These are phyloP conservation scores for Acarospora socialis DNA, from an alignment of 2,329 filamentous ascomycete species.

Conservation along the genomic window DNA sequence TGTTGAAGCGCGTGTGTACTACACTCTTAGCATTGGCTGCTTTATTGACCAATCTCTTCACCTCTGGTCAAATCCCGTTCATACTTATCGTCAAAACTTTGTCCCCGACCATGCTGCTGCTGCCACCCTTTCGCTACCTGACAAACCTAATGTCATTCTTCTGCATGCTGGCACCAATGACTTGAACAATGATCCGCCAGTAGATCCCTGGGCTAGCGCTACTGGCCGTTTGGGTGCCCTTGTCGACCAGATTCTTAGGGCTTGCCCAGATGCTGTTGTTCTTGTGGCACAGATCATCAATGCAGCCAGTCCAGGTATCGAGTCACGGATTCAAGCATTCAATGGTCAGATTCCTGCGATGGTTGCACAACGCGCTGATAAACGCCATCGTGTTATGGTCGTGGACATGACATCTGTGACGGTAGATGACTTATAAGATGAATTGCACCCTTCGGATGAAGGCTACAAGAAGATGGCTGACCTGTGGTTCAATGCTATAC, in stretches of 20 bases:
- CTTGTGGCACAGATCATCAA: conserved; percentile 25
- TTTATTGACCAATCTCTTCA: too few relatives aligned
- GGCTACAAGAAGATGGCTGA: conserved; percentile 21
- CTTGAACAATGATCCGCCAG: conserved; percentile 13
- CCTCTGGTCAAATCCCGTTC: too few relatives aligned
- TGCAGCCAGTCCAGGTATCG: conserved; percentile 10
- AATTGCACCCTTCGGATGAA: conserved; percentile 18
- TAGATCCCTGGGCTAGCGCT: conserved; percentile 17
- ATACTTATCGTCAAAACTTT: too few relatives aligned
- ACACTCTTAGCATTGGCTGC: too few relatives aligned
- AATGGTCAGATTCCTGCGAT: conserved; percentile 17
- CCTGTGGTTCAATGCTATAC: conserved; percentile 15
- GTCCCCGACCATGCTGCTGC: too few relatives aligned
- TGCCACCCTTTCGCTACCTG: conserved; percentile 11
- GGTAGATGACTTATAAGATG: conserved; percentile 17
- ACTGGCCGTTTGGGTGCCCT: conserved; percentile 21
- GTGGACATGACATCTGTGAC: conserved; percentile 16
- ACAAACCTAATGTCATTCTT: conserved; percentile 22
- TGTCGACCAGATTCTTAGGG: conserved; percentile 20
- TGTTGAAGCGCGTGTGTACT: too few relatives aligned
- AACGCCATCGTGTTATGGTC: conserved; percentile 17
- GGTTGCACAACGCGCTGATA: conserved; percentile 12
- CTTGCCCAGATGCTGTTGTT: conserved; percentile 21
- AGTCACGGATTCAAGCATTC: conserved; percentile 14
- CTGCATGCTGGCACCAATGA: conserved; percentile 24